Evolutionary conservation across 192 early-diverging fungal genomes (phyloP).

Genomic region (Paraglomus brasilianum): DNA sequence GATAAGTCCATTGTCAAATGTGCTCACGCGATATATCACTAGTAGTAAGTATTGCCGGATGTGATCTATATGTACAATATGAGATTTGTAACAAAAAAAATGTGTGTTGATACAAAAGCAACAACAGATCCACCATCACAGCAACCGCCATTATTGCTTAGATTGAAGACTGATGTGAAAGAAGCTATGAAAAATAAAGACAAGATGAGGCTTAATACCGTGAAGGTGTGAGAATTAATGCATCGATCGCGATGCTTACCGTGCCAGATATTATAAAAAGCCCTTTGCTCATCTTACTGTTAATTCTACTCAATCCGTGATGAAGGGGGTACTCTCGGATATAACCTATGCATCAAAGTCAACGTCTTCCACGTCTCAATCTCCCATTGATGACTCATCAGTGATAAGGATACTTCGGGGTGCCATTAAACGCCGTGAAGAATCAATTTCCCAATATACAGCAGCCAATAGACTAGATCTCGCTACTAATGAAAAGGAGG

Average conservation of each 20-base stretch:
- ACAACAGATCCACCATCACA: no score
- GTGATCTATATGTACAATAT: no score
- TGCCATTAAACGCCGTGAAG: conserved; percentile 79
- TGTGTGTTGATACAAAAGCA: no score
- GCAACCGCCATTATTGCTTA: conserved; percentile 31
- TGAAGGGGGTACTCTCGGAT: conserved; percentile 22
- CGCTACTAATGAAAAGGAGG: conserved; percentile 65
- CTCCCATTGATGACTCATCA: conserved; percentile 53
- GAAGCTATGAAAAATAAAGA: conserved; percentile 74
- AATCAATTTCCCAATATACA: conserved; percentile 67
- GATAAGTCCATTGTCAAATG: no score
- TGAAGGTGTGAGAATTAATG: conserved; percentile 33
- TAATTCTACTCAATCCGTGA: background rate
- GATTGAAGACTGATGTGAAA: conserved; percentile 79
- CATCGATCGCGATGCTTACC: background rate
- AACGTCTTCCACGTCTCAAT: background rate
- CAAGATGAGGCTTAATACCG: conserved; percentile 50
- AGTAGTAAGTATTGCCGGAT: no score
- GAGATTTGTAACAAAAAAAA: no score
- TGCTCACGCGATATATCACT: no score
- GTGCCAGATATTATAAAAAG: background rate
- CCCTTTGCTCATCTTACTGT: background rate
- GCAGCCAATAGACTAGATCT: conserved; percentile 71
- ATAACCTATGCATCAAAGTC: conserved; percentile 27
- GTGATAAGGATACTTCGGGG: conserved; percentile 71